Percentiles rank a stretch among this genome's conserved stretches.
Evolutionary conservation across 139 green algal species (phyloP).

Genomic region (Yamagishiella unicocca): DNA sequence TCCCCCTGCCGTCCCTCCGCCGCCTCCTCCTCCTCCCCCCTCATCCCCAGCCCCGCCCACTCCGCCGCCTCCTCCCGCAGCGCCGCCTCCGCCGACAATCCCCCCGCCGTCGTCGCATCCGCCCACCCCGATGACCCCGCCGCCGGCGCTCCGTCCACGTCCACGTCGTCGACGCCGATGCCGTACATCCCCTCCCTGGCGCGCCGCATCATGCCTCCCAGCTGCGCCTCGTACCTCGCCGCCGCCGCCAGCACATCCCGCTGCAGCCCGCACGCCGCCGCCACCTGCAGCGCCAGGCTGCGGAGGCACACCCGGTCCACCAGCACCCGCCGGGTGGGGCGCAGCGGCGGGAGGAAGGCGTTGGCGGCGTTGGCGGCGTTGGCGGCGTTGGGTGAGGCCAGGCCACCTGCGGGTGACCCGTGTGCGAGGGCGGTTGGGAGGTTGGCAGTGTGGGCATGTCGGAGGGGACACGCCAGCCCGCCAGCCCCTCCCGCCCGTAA

Average conservation of each 20-base stretch:
- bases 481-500: no score
- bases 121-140: background rate
- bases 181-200: constrained; percentile 6
- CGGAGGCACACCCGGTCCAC: background rate
- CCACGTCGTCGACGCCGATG: background rate
- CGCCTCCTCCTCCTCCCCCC: background rate
- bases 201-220: background rate
- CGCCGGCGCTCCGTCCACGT: background rate
- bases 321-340: constrained; percentile 23
- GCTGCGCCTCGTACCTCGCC: background rate
- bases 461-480: no score
- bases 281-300: constrained; percentile 40
- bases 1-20: no score
- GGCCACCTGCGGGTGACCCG: no score
- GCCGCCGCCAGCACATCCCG: background rate
- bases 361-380: no score
- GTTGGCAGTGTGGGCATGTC: no score
- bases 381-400: no score
- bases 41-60: background rate
- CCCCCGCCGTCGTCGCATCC: background rate
- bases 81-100: background rate
- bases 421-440: no score
- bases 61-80: background rate
- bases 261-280: constrained; percentile 6
- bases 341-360: no score